Evolutionary conservation across 148 eudicot species (phyloP), one percentile per base, ranked within the genome.

Genomic region (Rhododendron simsii): DNA sequence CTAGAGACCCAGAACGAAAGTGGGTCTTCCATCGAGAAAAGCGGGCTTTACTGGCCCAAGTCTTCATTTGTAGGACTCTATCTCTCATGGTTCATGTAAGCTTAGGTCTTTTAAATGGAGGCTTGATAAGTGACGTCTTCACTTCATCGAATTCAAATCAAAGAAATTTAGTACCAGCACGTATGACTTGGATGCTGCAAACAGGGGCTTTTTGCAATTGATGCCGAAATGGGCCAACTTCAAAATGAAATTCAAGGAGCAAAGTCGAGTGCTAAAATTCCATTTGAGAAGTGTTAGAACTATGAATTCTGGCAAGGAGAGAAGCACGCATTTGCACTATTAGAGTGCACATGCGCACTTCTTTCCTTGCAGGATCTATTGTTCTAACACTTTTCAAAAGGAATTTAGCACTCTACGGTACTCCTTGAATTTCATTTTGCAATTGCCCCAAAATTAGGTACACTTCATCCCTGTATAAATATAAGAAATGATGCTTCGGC

Each of bases 191-290:
- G 21, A 11, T 45, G 61, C 35, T 50, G 18, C 30, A 48, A 80
- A 80, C 11, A 48, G 30, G 30, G 9, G 59, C 82, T 11, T 50
- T 50, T 11, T 80, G 3, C 21, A 50, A 48, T 80, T 80, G 21
- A 7, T 80, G 59, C 37, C 21, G 37, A n/a, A 80, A 13, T 80
- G 3, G 82, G 39, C 9, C 7, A 80, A 48, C 4, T 50, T 18
- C 11, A 80, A 48, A 48, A 80, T 80, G 59, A 80, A 80, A 80
- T 80, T 80, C 39, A 80, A 5, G 28, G 82, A 80, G 33, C 37
- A 28, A 11, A 23, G 39, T 47, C 13, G 57, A 50, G 82, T 13
- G 61, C 39, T 80, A 80, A 48, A 47, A 9, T n/a, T 28, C 41
- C 2, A 48, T 47, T 79, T n/a, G 82, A 79, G 21, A 79, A 26